phyloP scores from a whole-genome alignment of 106 monocot genomes.

The Dendrobium officinale region DNA sequence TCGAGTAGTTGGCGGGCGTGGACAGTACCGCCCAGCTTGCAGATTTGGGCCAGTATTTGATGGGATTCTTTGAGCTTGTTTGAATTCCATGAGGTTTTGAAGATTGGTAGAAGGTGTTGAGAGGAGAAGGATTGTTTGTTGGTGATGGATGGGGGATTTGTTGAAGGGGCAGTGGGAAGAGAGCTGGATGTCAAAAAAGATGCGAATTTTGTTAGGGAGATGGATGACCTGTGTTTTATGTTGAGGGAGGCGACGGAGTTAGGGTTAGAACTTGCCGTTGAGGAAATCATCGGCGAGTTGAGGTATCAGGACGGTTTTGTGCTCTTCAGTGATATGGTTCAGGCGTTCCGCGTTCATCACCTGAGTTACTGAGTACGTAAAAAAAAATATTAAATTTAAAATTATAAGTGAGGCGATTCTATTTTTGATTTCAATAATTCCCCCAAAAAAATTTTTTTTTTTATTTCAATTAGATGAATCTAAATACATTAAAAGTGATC shows the following conservation, averaged over 20 bases:
- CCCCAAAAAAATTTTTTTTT: too few relatives aligned
- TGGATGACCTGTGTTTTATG: neutral
- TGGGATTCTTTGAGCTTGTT: neutral
- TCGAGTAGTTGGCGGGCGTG: conserved; percentile 54
- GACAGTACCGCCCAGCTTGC: conserved; percentile 45
- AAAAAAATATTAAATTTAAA: too few relatives aligned
- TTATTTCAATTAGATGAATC: too few relatives aligned
- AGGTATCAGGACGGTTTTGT: neutral
- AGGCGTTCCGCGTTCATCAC: too few relatives aligned
- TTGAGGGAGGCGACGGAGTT: neutral
- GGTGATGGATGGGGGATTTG: neutral
- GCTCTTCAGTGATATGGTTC: too few relatives aligned
- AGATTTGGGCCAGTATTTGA: conserved; percentile 3
- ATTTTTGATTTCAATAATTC: too few relatives aligned
- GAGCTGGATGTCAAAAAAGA: neutral
- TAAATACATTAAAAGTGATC: too few relatives aligned
- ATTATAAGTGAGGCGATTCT: too few relatives aligned
- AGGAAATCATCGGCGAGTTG: neutral
- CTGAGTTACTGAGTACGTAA: too few relatives aligned
- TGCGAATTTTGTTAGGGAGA: neutral
- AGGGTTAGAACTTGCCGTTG: neutral
- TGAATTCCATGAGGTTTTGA: neutral
- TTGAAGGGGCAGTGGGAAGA: neutral
- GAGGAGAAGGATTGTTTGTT: neutral
- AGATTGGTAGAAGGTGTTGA: neutral